A percentile compares a stretch with the other conserved stretches of the same genome.
Conservation (phyloP, 129 eudicot genomes). For the Tagetes erecta region DNA sequence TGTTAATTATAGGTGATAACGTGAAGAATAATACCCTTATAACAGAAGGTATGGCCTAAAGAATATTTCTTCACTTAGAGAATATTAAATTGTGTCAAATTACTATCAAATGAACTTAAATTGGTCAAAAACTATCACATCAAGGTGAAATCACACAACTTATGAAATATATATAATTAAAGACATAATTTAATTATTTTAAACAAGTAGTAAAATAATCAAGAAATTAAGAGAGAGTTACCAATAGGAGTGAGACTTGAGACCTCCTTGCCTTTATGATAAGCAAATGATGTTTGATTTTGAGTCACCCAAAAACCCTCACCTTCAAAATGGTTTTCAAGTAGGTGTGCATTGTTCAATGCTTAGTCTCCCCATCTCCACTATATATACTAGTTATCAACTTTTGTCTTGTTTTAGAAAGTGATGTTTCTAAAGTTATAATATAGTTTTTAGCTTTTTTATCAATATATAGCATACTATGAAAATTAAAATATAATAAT, state of each 20-base stretch:
- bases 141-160: not conserved
- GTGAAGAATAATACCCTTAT: no score
- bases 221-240: conserved; percentile 13
- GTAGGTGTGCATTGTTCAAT: conserved; percentile 20
- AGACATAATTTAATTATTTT: not conserved
- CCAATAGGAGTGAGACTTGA: conserved; percentile 22
- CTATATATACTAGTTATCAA: conserved; percentile 12
- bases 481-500: not conserved
- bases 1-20: no score
- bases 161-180: conserved; percentile 20
- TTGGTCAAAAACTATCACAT: not conserved
- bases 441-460: not conserved
- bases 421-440: not conserved
- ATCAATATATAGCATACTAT: not conserved
- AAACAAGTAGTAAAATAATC: not conserved
- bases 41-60: no score
- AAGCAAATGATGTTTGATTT: conserved; percentile 9
- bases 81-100: no score
- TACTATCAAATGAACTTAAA: no score
- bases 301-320: conserved; percentile 7
- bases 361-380: conserved; percentile 19
- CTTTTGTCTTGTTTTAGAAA: conserved; percentile 7
- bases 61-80: no score
- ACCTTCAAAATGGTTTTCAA: conserved; percentile 19
- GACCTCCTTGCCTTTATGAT: conserved; percentile 17